A percentile compares a stretch with the other conserved stretches of the same genome.
These are phyloP conservation scores for Betula pendula DNA, from an alignment of 306 rosid species.

Conservation along the genomic window DNA sequence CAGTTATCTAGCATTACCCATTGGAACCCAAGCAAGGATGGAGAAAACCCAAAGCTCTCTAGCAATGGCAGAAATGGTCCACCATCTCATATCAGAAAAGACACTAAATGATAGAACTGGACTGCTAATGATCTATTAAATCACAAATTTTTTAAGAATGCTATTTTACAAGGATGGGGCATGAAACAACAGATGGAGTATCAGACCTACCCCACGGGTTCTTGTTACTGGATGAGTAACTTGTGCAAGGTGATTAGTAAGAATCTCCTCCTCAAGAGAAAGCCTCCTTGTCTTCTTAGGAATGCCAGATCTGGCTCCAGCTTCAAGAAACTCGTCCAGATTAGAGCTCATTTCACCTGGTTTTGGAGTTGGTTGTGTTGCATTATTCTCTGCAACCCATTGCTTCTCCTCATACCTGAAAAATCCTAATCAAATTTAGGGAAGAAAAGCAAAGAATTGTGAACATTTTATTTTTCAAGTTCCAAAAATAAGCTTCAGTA, in stretches of 20 bases:
- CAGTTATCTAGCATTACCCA: neutral
- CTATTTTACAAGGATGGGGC: slow-evolving; percentile 5
- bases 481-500: slow-evolving; percentile 30
- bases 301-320: slow-evolving; percentile 27
- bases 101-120: neutral
- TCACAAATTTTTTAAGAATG: neutral
- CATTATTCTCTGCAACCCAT: slow-evolving; percentile 54
- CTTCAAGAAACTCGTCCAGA: slow-evolving; percentile 27
- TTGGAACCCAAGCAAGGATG: neutral
- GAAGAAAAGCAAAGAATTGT: slow-evolving; percentile 17
- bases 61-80: neutral
- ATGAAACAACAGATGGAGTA: slow-evolving; percentile 16
- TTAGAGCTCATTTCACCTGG: slow-evolving; percentile 35
- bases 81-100: neutral
- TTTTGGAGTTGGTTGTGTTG: slow-evolving; percentile 32
- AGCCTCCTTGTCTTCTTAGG: slow-evolving; percentile 53
- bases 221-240: slow-evolving; percentile 33
- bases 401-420: slow-evolving; percentile 70
- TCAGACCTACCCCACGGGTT: slow-evolving; percentile 48
- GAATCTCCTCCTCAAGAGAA: slow-evolving; percentile 81
- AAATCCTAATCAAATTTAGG: slow-evolving; percentile 32
- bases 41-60: neutral
- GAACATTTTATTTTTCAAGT: slow-evolving; percentile 15
- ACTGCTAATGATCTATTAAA: neutral
- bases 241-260: slow-evolving; percentile 38